Conservation (phyloP, 2,329 filamentous ascomycete species). For the Cercospora nicotianae region DNA sequence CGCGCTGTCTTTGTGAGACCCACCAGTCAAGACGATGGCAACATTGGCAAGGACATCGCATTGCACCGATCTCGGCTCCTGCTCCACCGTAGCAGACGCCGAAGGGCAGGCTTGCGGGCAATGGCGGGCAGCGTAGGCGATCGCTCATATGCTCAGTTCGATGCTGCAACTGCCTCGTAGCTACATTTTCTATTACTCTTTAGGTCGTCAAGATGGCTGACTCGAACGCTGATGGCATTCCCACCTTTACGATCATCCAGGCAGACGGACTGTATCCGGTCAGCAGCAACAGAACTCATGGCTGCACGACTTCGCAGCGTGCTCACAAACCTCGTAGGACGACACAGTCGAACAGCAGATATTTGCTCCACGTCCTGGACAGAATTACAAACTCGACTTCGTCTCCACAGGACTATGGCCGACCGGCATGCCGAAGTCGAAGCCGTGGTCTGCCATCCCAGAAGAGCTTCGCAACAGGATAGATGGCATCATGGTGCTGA, state of each 20-base stretch:
- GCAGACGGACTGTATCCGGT: conserved; percentile 35
- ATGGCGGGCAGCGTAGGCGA: conserved; percentile 9
- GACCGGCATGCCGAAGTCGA: conserved; percentile 25
- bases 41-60: not conserved
- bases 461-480: conserved; percentile 32
- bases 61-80: not conserved
- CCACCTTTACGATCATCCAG: conserved; percentile 35
- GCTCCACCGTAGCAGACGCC: conserved; percentile 6
- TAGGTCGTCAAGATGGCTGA: not conserved
- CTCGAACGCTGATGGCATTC: conserved; percentile 17
- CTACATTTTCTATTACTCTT: not conserved
- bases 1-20: not conserved
- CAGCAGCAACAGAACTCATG: not conserved
- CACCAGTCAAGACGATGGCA: not conserved
- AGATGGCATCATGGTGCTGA: conserved; percentile 36
- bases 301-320: not conserved
- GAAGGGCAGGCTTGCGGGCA: not conserved
- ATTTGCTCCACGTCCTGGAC: conserved; percentile 30
- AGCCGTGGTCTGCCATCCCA: conserved; percentile 35
- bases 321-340: conserved; percentile 24
- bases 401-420: conserved; percentile 30
- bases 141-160: not conserved
- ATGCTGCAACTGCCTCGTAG: not conserved
- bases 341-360: conserved; percentile 31
- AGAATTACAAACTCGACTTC: conserved; percentile 33